phyloP scores from a whole-genome alignment of 208 protist species.

The Trichomonas tenax region DNA sequence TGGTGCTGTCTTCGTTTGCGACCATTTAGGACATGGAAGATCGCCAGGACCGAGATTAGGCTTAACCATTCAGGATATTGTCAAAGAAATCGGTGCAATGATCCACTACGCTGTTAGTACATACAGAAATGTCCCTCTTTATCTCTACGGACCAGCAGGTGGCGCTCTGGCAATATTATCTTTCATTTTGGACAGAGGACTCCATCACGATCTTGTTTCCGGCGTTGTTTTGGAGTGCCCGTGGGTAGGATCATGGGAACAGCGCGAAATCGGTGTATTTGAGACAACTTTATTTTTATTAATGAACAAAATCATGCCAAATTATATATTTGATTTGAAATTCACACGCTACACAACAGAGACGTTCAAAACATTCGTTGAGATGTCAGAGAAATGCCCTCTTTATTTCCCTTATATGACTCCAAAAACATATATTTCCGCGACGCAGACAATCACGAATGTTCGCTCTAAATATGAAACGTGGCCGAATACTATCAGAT shows the following conservation, averaged over 20 bases:
- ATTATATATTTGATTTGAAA: neutral
- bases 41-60: neutral
- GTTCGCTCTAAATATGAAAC: neutral
- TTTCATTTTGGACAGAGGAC: neutral
- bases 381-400: neutral
- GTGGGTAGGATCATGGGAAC: neutral
- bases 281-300: neutral
- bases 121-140: neutral
- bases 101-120: neutral
- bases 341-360: neutral
- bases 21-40: neutral
- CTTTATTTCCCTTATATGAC: neutral
- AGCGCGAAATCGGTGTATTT: neutral
- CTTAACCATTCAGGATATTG: neutral
- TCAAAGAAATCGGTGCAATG: neutral
- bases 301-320: neutral
- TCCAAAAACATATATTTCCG: neutral
- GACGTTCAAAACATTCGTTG: neutral
- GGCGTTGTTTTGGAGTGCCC: neutral
- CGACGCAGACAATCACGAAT: neutral
- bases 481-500: neutral
- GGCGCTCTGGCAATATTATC: neutral
- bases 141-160: neutral
- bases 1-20: neutral
- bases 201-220: neutral